These are phyloP conservation scores for Colletotrichum horii DNA, from an alignment of 2,329 filamentous ascomycete genomes.

Conservation along the genomic window DNA sequence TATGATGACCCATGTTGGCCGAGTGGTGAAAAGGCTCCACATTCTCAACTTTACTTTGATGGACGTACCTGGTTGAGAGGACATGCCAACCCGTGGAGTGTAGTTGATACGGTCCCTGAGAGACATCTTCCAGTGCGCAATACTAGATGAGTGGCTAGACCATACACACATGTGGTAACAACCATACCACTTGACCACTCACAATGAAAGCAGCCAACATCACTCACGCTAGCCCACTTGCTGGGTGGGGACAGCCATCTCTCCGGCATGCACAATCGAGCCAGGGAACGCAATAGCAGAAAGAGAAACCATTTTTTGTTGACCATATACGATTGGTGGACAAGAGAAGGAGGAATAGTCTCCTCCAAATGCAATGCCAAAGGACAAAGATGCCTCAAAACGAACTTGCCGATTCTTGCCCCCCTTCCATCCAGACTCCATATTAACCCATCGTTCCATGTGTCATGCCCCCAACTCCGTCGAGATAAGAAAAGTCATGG, in stretches of 20 bases:
- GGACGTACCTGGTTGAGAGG: no score
- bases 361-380: neutral
- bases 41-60: no score
- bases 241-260: neutral
- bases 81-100: no score
- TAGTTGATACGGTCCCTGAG: no score
- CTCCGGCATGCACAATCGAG: neutral
- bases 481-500: slow-evolving; percentile 5
- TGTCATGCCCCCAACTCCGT: slow-evolving; percentile 5
- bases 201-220: neutral
- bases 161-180: no score
- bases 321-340: neutral
- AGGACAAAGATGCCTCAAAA: neutral
- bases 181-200: no score
- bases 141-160: no score
- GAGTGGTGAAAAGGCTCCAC: no score
- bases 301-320: slow-evolving; percentile 2
- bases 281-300: neutral
- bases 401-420: neutral
- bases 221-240: neutral
- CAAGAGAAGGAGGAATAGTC: neutral
- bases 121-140: no score
- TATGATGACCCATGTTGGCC: no score
- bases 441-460: slow-evolving; percentile 8
- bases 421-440: slow-evolving; percentile 6